Evolutionary conservation across 78 protist genomes (phyloP).

Genomic region (Dictyostelium firmibasis): DNA sequence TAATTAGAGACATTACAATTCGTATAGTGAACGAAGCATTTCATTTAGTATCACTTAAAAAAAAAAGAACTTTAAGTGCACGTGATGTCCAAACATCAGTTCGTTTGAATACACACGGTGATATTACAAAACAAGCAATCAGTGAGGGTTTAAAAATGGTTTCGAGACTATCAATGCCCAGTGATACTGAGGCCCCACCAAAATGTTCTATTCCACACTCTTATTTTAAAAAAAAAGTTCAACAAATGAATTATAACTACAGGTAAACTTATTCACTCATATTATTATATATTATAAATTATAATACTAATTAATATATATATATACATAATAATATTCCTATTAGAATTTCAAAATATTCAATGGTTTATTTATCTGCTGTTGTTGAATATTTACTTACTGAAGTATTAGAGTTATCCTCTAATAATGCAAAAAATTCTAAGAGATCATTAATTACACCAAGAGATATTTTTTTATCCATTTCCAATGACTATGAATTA

Average conservation of each 20-base stretch:
- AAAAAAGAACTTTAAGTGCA: background rate
- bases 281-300: too few relatives aligned
- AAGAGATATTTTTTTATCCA: background rate
- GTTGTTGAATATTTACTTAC: background rate
- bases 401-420: constrained; percentile 6
- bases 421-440: background rate
- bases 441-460: background rate
- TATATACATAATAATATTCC: too few relatives aligned
- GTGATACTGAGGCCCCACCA: too few relatives aligned
- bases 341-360: background rate
- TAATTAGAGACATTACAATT: background rate
- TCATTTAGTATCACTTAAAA: background rate
- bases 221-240: background rate
- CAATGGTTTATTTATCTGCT: constrained; percentile 1
- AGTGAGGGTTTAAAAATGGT: background rate
- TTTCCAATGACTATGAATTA: background rate
- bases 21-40: background rate
- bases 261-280: too few relatives aligned
- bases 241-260: constrained; percentile 1
- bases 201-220: background rate
- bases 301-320: too few relatives aligned
- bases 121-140: background rate
- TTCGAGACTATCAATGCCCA: too few relatives aligned
- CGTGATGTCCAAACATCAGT: background rate
- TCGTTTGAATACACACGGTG: background rate